Evolutionary conservation across 176 grass and related monocot genomes (phyloP).

Genomic region (Tillandsia leiboldiana): DNA sequence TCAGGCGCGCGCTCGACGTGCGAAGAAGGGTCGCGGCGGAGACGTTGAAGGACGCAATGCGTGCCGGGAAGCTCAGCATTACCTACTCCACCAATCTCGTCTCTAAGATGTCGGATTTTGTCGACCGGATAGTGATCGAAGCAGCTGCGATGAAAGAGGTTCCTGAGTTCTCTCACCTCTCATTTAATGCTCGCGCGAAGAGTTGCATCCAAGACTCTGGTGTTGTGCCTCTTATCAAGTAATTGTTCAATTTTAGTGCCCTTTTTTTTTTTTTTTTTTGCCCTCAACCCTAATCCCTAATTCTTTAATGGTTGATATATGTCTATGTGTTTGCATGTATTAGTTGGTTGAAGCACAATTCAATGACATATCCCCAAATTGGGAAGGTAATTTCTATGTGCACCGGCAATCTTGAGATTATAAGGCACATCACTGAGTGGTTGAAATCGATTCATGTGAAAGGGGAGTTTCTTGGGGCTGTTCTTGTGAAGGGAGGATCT

Average conservation of each 20-base stretch:
- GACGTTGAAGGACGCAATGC: constrained; percentile 39
- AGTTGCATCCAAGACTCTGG: constrained; percentile 48
- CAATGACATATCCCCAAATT: constrained; percentile 75
- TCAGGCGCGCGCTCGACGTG: constrained; percentile 63
- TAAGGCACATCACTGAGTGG: constrained; percentile 58
- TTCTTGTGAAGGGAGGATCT: constrained; percentile 48
- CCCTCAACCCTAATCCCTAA: neutral
- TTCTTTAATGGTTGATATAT: neutral
- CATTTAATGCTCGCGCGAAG: constrained; percentile 75
- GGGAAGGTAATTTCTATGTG: constrained; percentile 62
- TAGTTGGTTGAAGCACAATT: constrained; percentile 98
- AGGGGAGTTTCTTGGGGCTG: constrained; percentile 55
- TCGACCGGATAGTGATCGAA: constrained; percentile 67
- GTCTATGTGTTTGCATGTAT: constrained; percentile 12
- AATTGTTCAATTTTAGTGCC: constrained; percentile 3
- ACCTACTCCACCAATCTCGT: constrained; percentile 69
- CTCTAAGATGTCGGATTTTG: constrained; percentile 37
- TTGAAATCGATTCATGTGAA: constrained; percentile 77
- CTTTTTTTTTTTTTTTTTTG: neutral
- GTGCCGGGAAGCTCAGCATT: constrained; percentile 48
- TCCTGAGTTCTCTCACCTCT: constrained; percentile 61
- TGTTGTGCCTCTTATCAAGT: constrained; percentile 79
- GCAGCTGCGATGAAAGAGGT: constrained; percentile 44
- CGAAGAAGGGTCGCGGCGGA: constrained; percentile 56
- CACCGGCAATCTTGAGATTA: constrained; percentile 51